Percentiles rank a stretch among this genome's conserved stretches.
These are phyloP conservation scores for Hypoxylon fragiforme DNA, from an alignment of 495 filamentous ascomycete species.

Conservation along the genomic window DNA sequence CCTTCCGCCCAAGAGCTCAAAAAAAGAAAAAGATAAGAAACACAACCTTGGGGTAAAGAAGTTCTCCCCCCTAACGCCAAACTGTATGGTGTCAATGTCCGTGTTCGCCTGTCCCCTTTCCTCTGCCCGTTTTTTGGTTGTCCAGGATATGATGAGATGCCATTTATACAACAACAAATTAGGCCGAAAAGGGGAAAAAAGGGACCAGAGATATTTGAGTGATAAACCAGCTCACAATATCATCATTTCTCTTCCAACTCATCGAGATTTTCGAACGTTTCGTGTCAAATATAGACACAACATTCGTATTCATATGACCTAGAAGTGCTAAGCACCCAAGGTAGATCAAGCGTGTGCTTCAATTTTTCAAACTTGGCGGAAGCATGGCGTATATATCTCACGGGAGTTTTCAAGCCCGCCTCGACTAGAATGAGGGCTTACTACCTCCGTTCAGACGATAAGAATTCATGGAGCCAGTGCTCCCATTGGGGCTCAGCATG, in stretches of 20 bases:
- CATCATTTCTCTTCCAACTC: not conserved
- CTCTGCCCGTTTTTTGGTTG: too few species aligned
- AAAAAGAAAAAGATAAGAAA: too few species aligned
- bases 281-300: not conserved
- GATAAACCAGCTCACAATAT: slow-evolving; percentile 1
- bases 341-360: not conserved
- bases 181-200: slow-evolving; percentile 4
- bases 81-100: not conserved
- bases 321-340: not conserved
- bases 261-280: not conserved
- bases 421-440: slow-evolving; percentile 39
- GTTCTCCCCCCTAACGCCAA: slow-evolving; percentile 5
- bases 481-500: slow-evolving; percentile 45
- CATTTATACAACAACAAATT: slow-evolving; percentile 24
- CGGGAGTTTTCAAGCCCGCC: slow-evolving; percentile 19
- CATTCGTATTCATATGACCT: not conserved
- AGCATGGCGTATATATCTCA: not conserved
- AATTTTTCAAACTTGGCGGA: too few species aligned
- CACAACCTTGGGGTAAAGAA: slow-evolving; percentile 4
- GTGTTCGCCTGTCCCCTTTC: not conserved
- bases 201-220: not conserved
- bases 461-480: slow-evolving; percentile 4
- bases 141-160: not conserved
- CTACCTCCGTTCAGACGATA: slow-evolving; percentile 38
- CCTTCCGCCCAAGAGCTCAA: too few species aligned